phyloP scores from a whole-genome alignment of 2,329 filamentous ascomycete genomes.

The Colletotrichum shisoi region DNA sequence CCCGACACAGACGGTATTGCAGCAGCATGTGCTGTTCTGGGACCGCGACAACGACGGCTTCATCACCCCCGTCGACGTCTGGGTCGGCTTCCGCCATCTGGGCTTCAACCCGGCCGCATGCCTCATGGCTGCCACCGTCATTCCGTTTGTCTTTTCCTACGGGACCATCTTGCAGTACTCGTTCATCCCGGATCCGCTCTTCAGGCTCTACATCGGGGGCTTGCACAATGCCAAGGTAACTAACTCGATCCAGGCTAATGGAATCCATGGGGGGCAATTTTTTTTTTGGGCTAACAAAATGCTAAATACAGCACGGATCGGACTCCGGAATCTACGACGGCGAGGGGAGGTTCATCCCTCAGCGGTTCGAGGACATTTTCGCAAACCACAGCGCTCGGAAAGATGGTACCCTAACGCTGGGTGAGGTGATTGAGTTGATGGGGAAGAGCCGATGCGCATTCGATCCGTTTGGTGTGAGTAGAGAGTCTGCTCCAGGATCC shows the following conservation, averaged over 20 bases:
- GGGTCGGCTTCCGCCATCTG: constrained; percentile 49
- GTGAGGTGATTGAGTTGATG: constrained; percentile 48
- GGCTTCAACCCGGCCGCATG: constrained; percentile 51
- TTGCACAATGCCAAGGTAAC: constrained; percentile 51
- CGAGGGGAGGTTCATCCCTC: constrained; percentile 56
- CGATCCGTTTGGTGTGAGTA: constrained; percentile 54
- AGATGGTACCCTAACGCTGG: constrained; percentile 49
- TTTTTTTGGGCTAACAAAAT: not conserved
- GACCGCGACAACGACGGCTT: constrained; percentile 50
- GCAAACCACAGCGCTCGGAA: constrained; percentile 51
- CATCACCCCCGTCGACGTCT: constrained; percentile 51
- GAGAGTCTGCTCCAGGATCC: not conserved
- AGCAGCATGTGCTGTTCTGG: constrained; percentile 53
- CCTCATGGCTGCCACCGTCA: constrained; percentile 48
- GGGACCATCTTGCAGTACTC: constrained; percentile 49
- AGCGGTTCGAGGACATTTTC: constrained; percentile 59
- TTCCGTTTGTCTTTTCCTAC: constrained; percentile 54
- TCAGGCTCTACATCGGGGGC: constrained; percentile 46
- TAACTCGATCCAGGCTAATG: rapidly evolving
- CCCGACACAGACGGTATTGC: constrained; percentile 45
- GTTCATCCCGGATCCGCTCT: constrained; percentile 47
- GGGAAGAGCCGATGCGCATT: constrained; percentile 50
- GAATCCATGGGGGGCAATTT: not conserved
- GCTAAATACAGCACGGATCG: constrained; percentile 50
- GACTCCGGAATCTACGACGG: constrained; percentile 55